These are phyloP conservation scores for Anisodus tanguticus DNA, from an alignment of 257 asterid species.

Conservation along the genomic window DNA sequence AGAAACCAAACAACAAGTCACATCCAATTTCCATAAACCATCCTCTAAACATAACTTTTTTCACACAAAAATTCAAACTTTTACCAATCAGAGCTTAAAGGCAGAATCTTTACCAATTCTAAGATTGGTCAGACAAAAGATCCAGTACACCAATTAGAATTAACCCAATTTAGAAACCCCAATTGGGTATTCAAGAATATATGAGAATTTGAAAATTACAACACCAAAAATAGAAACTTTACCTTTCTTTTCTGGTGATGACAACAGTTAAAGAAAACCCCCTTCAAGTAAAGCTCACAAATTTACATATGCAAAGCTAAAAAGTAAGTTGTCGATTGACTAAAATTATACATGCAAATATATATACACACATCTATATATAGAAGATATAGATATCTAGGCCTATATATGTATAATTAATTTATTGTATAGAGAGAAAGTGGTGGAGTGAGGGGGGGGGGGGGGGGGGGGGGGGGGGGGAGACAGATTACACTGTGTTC, in stretches of 20 bases:
- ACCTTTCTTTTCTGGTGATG: slow-evolving; percentile 27
- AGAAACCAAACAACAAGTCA: neutral
- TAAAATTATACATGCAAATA: no score
- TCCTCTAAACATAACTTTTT: neutral
- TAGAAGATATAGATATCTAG: neutral
- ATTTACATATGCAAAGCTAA: slow-evolving; percentile 13
- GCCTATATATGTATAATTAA: neutral
- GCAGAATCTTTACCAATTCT: neutral
- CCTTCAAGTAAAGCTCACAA: slow-evolving; percentile 17
- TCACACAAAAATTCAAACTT: neutral
- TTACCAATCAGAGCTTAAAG: neutral
- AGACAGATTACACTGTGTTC: neutral
- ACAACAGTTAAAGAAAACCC: neutral
- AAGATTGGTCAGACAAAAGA: neutral
- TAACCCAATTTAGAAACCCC: slow-evolving; percentile 32
- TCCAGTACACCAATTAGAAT: slow-evolving; percentile 17
- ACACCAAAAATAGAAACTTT: neutral
- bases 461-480: neutral
- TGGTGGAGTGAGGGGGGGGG: neutral
- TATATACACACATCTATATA: neutral
- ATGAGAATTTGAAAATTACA: neutral
- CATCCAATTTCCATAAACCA: neutral
- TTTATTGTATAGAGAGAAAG: neutral
- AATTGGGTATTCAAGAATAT: slow-evolving; percentile 25
- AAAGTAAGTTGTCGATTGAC: neutral